Percentiles rank a stretch among this genome's conserved stretches.
Evolutionary conservation across 441 rosid species (phyloP).

Genomic region (Adansonia rubrostipa): DNA sequence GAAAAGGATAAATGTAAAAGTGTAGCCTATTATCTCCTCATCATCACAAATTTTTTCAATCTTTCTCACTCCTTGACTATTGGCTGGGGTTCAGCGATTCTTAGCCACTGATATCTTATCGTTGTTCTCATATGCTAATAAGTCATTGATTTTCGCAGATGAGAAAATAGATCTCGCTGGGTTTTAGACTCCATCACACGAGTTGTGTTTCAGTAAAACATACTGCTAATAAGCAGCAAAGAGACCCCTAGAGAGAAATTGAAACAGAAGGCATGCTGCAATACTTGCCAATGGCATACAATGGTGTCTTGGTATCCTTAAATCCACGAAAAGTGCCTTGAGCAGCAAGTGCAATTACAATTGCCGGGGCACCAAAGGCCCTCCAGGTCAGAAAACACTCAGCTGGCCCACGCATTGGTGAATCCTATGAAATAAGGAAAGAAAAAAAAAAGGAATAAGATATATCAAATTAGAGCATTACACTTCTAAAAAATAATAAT

Average conservation of each 20-base stretch:
- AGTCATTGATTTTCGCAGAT: background rate
- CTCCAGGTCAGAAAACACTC: slow-evolving; percentile 76
- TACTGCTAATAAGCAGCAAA: slow-evolving; percentile 5
- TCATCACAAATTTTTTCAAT: background rate
- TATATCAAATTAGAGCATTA: slow-evolving; percentile 16
- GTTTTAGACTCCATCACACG: slow-evolving; percentile 5
- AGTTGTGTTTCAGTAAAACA: background rate
- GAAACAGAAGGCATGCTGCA: slow-evolving; percentile 29
- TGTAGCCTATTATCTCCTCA: slow-evolving; percentile 3
- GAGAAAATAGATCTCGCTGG: background rate
- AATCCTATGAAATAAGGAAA: slow-evolving; percentile 57
- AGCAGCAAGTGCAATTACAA: slow-evolving; percentile 92
- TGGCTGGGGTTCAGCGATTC: background rate
- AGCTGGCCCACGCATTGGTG: slow-evolving; percentile 86
- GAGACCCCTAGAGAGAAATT: background rate
- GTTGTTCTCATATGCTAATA: background rate
- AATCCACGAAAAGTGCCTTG: slow-evolving; percentile 96
- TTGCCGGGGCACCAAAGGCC: slow-evolving; percentile 93
- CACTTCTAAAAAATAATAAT: background rate
- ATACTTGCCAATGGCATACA: slow-evolving; percentile 91
- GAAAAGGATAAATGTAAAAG: background rate
- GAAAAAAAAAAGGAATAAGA: background rate
- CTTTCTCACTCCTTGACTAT: background rate
- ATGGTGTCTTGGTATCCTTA: slow-evolving; percentile 90
- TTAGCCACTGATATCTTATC: background rate